phyloP scores from a whole-genome alignment of 2,329 filamentous ascomycete species.

The Paradendryphiella salina region DNA sequence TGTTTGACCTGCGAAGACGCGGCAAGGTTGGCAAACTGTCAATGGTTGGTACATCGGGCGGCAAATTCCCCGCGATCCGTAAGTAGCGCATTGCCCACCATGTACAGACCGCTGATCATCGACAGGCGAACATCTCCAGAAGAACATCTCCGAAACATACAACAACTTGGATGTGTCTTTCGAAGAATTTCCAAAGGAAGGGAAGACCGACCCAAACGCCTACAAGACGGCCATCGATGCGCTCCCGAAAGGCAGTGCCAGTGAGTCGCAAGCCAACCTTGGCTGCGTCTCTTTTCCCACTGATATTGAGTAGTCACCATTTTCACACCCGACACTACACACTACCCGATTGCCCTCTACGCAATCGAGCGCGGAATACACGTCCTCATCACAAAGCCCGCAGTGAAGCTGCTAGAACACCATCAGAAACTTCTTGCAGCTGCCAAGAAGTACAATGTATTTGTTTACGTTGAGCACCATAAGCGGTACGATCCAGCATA shows the following conservation, averaged over 20 bases:
- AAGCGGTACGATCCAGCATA: slow-evolving; percentile 95
- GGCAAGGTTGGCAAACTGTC: slow-evolving; percentile 84
- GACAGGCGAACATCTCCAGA: slow-evolving; percentile 77
- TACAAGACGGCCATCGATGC: slow-evolving; percentile 90
- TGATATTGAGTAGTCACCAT: slow-evolving; percentile 68
- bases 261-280: slow-evolving; percentile 23
- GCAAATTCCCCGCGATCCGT: slow-evolving; percentile 91
- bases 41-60: slow-evolving; percentile 88
- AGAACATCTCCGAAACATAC: slow-evolving; percentile 86
- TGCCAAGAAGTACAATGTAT: slow-evolving; percentile 74
- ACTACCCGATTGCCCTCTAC: slow-evolving; percentile 89
- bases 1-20: slow-evolving; percentile 84
- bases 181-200: slow-evolving; percentile 76
- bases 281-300: background rate
- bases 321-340: slow-evolving; percentile 92
- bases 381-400: slow-evolving; percentile 92
- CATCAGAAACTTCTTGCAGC: slow-evolving; percentile 76
- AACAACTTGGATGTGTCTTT: slow-evolving; percentile 88
- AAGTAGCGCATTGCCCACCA: slow-evolving; percentile 42
- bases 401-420: slow-evolving; percentile 79
- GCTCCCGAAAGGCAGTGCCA: slow-evolving; percentile 78
- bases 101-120: slow-evolving; percentile 20
- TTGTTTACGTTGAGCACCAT: slow-evolving; percentile 94
- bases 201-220: slow-evolving; percentile 72
- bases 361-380: slow-evolving; percentile 87